Evolutionary conservation across 495 filamentous ascomycete species (phyloP).

Genomic region (Staphylotrichum tortipilum): DNA sequence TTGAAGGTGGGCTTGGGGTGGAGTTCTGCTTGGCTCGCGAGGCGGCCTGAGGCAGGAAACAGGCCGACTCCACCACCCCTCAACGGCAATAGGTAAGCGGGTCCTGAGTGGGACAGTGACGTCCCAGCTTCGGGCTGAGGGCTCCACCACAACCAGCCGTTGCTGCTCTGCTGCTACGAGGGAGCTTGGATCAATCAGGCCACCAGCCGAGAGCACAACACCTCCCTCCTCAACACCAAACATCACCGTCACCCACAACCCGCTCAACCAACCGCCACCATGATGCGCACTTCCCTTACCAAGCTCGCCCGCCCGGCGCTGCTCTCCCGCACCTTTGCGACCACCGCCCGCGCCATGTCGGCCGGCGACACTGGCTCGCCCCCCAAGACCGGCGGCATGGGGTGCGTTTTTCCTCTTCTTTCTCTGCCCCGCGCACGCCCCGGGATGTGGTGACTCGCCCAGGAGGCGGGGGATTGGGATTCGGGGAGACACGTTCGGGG

Average conservation of each 20-base stretch:
- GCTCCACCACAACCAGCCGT: too few relatives aligned
- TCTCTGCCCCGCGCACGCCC: not conserved
- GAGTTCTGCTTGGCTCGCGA: too few relatives aligned
- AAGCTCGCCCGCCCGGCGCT: conserved; percentile 46
- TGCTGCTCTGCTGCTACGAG: too few relatives aligned
- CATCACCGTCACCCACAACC: conserved; percentile 1
- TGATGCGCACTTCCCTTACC: conserved; percentile 59
- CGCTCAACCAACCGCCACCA: conserved; percentile 31
- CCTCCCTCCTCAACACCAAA: not conserved
- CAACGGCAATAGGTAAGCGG: too few relatives aligned
- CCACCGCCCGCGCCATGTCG: conserved; percentile 50
- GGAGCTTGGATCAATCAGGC: too few relatives aligned
- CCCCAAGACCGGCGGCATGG: conserved; percentile 36
- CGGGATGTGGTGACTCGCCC: not conserved
- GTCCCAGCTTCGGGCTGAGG: too few relatives aligned
- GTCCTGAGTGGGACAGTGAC: too few relatives aligned
- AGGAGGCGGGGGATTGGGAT: too few relatives aligned
- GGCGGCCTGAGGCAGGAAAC: too few relatives aligned
- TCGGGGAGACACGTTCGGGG: too few relatives aligned
- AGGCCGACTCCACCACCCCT: too few relatives aligned
- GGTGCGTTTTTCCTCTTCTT: conserved; percentile 27
- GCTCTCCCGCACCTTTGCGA: conserved; percentile 51
- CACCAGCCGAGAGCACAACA: not conserved
- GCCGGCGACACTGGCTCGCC: conserved; percentile 64
- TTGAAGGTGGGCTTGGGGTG: too few relatives aligned